Evolutionary conservation across 108 stramenopile genomes (phyloP).

Genomic region (Nitzschia inconspicua): DNA sequence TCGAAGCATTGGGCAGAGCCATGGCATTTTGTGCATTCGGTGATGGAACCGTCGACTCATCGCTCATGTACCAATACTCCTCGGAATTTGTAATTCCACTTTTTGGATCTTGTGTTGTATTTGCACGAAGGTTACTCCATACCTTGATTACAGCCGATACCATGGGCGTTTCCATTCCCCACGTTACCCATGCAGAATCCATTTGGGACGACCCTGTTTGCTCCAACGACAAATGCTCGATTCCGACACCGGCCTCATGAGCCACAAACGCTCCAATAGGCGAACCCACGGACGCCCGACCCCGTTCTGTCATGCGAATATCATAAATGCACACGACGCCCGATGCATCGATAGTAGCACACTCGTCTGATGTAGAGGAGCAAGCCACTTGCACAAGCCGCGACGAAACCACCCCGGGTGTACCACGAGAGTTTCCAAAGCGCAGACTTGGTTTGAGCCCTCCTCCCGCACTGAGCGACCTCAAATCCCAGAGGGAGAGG

Average conservation of each 20-base stretch:
- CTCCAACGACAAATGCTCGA: slow-evolving; percentile 34
- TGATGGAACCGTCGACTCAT: background rate
- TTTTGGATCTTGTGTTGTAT: background rate
- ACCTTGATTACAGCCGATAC: slow-evolving; percentile 56
- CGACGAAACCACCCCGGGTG: background rate
- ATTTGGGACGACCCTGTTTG: background rate
- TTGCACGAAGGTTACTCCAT: slow-evolving; percentile 24
- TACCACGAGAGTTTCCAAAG: slow-evolving; percentile 32
- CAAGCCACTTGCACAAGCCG: slow-evolving; percentile 56
- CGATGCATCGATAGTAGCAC: slow-evolving; percentile 56
- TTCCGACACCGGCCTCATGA: slow-evolving; percentile 54
- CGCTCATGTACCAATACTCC: slow-evolving; percentile 27
- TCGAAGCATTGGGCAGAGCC: background rate
- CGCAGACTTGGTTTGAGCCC: slow-evolving; percentile 46
- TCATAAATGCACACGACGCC: slow-evolving; percentile 71
- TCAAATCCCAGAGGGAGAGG: slow-evolving; percentile 62
- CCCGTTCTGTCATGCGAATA: slow-evolving; percentile 48
- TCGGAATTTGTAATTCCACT: slow-evolving; percentile 9
- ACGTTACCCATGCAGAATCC: slow-evolving; percentile 54
- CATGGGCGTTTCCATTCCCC: slow-evolving; percentile 57
- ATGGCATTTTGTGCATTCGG: background rate
- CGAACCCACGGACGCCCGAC: background rate
- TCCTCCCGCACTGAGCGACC: slow-evolving; percentile 34
- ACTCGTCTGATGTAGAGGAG: slow-evolving; percentile 45
- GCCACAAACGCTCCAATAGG: slow-evolving; percentile 44